Conservation (phyloP, 139 green algal genomes). For the Chlamydomonas applanata region DNA sequence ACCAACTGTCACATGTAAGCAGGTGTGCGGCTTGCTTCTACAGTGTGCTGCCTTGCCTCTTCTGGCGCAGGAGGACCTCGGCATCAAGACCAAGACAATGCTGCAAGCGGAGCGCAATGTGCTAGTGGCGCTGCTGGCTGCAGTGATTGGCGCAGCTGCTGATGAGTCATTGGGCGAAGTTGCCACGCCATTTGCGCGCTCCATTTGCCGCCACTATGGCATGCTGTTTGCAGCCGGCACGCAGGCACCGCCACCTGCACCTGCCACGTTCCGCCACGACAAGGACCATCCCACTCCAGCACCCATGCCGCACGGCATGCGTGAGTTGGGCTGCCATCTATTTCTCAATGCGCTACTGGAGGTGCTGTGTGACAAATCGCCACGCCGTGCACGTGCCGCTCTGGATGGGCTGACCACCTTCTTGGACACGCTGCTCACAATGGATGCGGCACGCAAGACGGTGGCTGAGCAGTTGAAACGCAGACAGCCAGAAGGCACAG, state of each 20-base stretch:
- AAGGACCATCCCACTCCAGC: neutral
- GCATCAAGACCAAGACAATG: constrained; percentile 84
- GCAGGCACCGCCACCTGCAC: constrained; percentile 40
- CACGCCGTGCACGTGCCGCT: constrained; percentile 31
- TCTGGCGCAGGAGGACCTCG: constrained; percentile 45
- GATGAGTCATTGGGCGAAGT: constrained; percentile 56
- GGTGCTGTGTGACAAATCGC: constrained; percentile 47
- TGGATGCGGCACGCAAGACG: constrained; percentile 39
- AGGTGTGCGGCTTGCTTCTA: too few relatives aligned
- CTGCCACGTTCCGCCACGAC: constrained; percentile 35
- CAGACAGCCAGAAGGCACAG: too few relatives aligned
- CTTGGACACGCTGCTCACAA: constrained; percentile 66
- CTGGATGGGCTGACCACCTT: constrained; percentile 74
- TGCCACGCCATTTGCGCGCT: constrained; percentile 63
- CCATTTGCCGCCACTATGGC: constrained; percentile 85
- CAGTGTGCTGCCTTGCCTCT: too few relatives aligned
- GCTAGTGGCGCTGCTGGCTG: constrained; percentile 47
- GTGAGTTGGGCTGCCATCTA: constrained; percentile 78
- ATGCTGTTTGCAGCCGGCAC: constrained; percentile 80
- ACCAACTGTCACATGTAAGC: too few relatives aligned
- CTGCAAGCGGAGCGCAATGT: constrained; percentile 74
- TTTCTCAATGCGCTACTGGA: constrained; percentile 90
- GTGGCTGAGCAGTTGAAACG: neutral
- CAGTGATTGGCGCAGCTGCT: constrained; percentile 45
- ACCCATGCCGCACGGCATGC: constrained; percentile 27